phyloP scores from a whole-genome alignment of 73 alveolate species.

The Paramecium tetraurelia region DNA sequence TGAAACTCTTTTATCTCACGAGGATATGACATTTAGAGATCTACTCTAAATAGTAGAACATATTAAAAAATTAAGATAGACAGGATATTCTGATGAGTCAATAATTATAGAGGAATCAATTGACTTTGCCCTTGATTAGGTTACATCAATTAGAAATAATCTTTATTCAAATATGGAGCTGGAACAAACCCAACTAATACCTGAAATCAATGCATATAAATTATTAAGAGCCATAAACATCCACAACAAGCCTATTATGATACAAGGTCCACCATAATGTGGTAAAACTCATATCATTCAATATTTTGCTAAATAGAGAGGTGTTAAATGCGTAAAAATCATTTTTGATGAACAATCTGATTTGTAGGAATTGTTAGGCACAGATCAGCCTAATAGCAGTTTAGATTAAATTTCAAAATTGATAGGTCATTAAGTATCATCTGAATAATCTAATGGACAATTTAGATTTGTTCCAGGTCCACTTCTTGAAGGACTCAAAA shows the following conservation, averaged over 20 bases:
- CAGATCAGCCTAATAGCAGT: constrained; percentile 89
- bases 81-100: not conserved
- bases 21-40: constrained; percentile 42
- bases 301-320: constrained; percentile 80
- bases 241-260: not conserved
- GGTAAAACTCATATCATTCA: constrained; percentile 85
- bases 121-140: constrained; percentile 17
- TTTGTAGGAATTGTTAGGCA: constrained; percentile 96
- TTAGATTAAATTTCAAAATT: not conserved
- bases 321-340: constrained; percentile 81
- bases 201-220: not conserved
- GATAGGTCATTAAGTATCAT: not conserved
- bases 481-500: constrained; percentile 86
- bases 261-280: not conserved
- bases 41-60: not conserved
- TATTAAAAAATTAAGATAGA: not conserved
- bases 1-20: not conserved
- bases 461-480: constrained; percentile 96
- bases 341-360: constrained; percentile 97
- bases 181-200: not conserved
- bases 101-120: not conserved
- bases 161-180: not conserved
- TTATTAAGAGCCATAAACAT: not conserved
- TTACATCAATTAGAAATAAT: not conserved
- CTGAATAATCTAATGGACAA: constrained; percentile 51